phyloP scores from a whole-genome alignment of 805 yeast species.

The Nakazawaea anatomiae region DNA sequence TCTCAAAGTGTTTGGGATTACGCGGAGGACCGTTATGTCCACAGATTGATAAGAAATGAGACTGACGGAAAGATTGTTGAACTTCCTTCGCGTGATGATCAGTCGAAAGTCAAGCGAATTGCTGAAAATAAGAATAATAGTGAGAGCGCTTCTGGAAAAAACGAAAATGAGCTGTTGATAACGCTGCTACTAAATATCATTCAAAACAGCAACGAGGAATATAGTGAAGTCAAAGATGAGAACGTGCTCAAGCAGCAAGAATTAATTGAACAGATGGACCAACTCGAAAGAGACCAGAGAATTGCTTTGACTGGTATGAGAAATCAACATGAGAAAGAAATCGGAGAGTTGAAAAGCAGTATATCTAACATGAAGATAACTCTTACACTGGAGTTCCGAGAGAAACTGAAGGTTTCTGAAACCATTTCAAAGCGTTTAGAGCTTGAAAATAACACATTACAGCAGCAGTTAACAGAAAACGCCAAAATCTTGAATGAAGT shows the following conservation, averaged over 20 bases:
- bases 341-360: conserved; percentile 23
- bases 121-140: conserved; percentile 10
- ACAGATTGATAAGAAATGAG: conserved; percentile 76
- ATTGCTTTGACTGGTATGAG: conserved; percentile 2
- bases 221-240: conserved; percentile 24
- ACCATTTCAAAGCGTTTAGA: neutral
- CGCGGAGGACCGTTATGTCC: conserved; percentile 87
- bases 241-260: conserved; percentile 37
- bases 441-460: conserved; percentile 20
- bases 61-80: conserved; percentile 89
- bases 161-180: conserved; percentile 8
- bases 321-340: conserved; percentile 25
- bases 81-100: conserved; percentile 35
- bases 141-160: conserved; percentile 13
- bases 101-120: conserved; percentile 11
- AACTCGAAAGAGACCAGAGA: conserved; percentile 20
- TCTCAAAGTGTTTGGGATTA: conserved; percentile 94
- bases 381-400: neutral
- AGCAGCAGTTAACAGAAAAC: conserved; percentile 14
- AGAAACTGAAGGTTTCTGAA: neutral
- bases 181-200: conserved; percentile 14
- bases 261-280: conserved; percentile 2
- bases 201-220: conserved; percentile 6
- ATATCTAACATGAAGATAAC: neutral
- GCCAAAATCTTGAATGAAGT: conserved; percentile 13